Percentiles rank a stretch among this genome's conserved stretches.
These are phyloP conservation scores for Novymonas esmeraldas DNA, from an alignment of 208 protist species.

Conservation along the genomic window DNA sequence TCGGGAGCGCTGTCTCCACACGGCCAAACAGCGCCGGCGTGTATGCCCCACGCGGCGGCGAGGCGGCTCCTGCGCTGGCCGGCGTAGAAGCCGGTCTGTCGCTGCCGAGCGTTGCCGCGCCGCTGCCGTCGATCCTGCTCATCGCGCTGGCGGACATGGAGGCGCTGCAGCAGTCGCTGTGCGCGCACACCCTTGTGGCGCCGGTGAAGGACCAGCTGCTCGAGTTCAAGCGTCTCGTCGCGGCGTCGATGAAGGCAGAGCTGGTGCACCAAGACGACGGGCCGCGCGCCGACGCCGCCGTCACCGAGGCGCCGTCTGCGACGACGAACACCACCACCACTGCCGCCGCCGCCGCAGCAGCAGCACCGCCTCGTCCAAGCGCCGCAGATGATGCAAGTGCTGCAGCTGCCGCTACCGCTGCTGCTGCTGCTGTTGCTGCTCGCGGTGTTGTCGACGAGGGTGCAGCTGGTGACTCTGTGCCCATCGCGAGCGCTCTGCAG, in stretches of 20 bases:
- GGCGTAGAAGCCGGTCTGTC: background rate
- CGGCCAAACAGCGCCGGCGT: too few relatives aligned
- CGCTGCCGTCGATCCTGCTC: conserved; percentile 50
- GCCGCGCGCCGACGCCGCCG: background rate
- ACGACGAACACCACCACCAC: too few relatives aligned
- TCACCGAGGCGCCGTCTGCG: background rate
- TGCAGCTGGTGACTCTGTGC: background rate
- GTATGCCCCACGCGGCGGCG: too few relatives aligned
- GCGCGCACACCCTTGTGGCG: conserved; percentile 49
- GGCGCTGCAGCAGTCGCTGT: conserved; percentile 50
- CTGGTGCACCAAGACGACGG: conserved; percentile 2
- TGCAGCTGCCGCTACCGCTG: too few relatives aligned
- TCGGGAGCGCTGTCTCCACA: too few relatives aligned
- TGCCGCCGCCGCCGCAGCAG: too few relatives aligned
- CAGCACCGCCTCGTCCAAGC: too few relatives aligned
- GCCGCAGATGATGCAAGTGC: too few relatives aligned
- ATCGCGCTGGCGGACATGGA: conserved; percentile 66
- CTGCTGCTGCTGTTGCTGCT: background rate
- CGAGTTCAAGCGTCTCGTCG: conserved; percentile 48
- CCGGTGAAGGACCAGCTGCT: conserved; percentile 39
- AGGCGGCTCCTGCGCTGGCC: background rate
- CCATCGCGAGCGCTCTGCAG: conserved; percentile 1
- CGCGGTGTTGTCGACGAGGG: background rate
- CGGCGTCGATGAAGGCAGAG: conserved; percentile 39
- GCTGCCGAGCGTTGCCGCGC: conserved; percentile 17